Percentiles rank a stretch among this genome's conserved stretches.
Evolutionary conservation across 352 stramenopile species (phyloP).

Genomic region (Blastocystis sp.): DNA sequence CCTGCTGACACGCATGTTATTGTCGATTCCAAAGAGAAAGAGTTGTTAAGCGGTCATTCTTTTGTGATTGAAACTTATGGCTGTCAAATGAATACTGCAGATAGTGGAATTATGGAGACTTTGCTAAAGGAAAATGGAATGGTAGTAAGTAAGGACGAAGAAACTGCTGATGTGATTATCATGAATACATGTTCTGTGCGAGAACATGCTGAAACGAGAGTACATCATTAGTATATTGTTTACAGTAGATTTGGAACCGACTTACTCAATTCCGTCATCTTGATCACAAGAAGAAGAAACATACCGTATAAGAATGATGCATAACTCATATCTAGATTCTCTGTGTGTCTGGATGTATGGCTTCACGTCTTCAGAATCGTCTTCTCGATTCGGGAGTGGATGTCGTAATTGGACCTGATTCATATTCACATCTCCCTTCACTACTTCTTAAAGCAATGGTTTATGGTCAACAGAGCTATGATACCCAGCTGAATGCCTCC

Average conservation of each 20-base stretch:
- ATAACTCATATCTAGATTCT: neutral
- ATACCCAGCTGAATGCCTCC: conserved; percentile 85
- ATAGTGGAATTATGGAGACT: conserved; percentile 93
- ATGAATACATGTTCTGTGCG: conserved; percentile 98
- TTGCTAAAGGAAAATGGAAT: conserved; percentile 80
- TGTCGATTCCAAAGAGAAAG: neutral
- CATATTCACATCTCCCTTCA: conserved; percentile 91
- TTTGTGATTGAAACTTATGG: conserved; percentile 89
- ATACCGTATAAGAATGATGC: conserved; percentile 5
- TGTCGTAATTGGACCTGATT: conserved; percentile 94
- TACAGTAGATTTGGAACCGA: conserved; percentile 79
- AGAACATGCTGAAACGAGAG: conserved; percentile 92
- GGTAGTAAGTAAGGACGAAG: conserved; percentile 73
- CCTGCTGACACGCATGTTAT: neutral
- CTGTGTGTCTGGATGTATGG: conserved; percentile 97
- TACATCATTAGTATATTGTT: neutral
- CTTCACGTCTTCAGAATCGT: conserved; percentile 93
- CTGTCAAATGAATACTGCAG: conserved; percentile 98
- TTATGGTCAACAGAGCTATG: conserved; percentile 82
- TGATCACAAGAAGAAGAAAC: conserved; percentile 73
- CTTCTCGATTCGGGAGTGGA: conserved; percentile 89
- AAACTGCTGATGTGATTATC: conserved; percentile 87
- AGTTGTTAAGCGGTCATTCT: conserved; percentile 16
- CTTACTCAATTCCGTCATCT: conserved; percentile 73
- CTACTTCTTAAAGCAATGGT: conserved; percentile 20